Evolutionary conservation across 371 early-diverging fungal species (phyloP).

Genomic region (Rhizopus delemar): DNA sequence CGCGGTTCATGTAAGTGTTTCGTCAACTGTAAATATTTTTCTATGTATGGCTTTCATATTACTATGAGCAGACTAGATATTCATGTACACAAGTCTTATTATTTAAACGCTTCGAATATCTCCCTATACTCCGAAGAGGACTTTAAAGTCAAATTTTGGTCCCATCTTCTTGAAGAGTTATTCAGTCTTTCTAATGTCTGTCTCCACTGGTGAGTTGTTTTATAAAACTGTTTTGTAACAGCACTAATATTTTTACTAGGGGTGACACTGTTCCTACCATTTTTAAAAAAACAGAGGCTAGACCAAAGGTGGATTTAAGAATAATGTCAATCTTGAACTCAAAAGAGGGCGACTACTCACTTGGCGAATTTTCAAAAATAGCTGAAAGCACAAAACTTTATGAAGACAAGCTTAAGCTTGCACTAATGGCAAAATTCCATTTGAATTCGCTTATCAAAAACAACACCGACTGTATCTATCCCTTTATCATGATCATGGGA

Average conservation of each 20-base stretch:
- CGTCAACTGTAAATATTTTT: slow-evolving; percentile 16
- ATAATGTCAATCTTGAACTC: slow-evolving; percentile 20
- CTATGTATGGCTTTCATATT: slow-evolving; percentile 23
- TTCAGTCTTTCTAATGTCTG: slow-evolving; percentile 22
- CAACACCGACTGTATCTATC: slow-evolving; percentile 10
- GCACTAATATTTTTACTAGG: slow-evolving; percentile 24
- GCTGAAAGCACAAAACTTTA: slow-evolving; percentile 18
- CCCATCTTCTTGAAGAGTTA: slow-evolving; percentile 23
- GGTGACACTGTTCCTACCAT: slow-evolving; percentile 21
- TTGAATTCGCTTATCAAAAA: slow-evolving; percentile 16
- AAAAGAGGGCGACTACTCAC: slow-evolving; percentile 17
- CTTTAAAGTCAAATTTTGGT: slow-evolving; percentile 25
- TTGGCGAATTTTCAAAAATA: slow-evolving; percentile 19
- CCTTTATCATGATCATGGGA: slow-evolving; percentile 13
- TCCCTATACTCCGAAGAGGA: slow-evolving; percentile 22
- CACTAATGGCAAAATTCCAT: slow-evolving; percentile 19
- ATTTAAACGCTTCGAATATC: slow-evolving; percentile 13
- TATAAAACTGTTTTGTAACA: slow-evolving; percentile 25
- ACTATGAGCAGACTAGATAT: slow-evolving; percentile 19
- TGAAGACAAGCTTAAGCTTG: slow-evolving; percentile 15
- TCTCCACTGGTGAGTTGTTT: slow-evolving; percentile 25
- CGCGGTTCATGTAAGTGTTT: slow-evolving; percentile 20
- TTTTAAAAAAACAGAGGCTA: slow-evolving; percentile 15
- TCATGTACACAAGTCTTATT: slow-evolving; percentile 14
- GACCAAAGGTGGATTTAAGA: slow-evolving; percentile 18